A percentile compares a stretch with the other conserved stretches of the same genome.
These are phyloP conservation scores for Theileria sp. DNA, from an alignment of 169 alveolate genomes.

Conservation along the genomic window DNA sequence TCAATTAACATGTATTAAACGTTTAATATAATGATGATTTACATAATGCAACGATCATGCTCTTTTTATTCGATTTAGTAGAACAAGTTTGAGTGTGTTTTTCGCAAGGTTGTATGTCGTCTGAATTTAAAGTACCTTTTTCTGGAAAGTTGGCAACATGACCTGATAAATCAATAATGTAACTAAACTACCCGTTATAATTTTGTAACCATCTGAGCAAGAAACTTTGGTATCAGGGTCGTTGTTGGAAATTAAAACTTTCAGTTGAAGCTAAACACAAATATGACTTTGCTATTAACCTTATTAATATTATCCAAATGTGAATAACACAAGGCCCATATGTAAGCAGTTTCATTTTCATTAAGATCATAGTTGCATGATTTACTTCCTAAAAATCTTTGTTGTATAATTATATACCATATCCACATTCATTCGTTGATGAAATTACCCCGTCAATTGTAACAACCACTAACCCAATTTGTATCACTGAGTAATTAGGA, in stretches of 20 bases:
- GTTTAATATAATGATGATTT: constrained; percentile 14
- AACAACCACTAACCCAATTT: constrained; percentile 36
- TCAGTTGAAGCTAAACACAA: constrained; percentile 12
- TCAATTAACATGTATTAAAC: not conserved
- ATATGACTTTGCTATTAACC: constrained; percentile 3
- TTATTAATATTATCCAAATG: not conserved
- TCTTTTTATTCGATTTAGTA: not conserved
- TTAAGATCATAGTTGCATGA: constrained; percentile 12
- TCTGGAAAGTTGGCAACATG: constrained; percentile 1
- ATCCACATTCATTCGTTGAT: constrained; percentile 8
- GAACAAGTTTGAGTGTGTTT: constrained; percentile 7
- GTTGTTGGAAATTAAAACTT: not conserved
- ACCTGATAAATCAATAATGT: not conserved
- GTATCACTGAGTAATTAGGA: constrained; percentile 35
- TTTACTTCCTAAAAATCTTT: constrained; percentile 1
- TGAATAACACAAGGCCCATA: constrained; percentile 43
- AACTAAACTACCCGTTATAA: not conserved
- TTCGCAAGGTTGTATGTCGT: constrained; percentile 10
- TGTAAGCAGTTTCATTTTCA: constrained; percentile 3
- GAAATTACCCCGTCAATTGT: constrained; percentile 9
- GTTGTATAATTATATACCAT: constrained; percentile 15
- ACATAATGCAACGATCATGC: constrained; percentile 2
- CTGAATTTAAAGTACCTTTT: not conserved
- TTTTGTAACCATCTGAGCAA: constrained; percentile 15
- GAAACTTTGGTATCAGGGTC: not conserved